Conservation (phyloP, 441 rosid species). For the Codiaeum variegatum region DNA sequence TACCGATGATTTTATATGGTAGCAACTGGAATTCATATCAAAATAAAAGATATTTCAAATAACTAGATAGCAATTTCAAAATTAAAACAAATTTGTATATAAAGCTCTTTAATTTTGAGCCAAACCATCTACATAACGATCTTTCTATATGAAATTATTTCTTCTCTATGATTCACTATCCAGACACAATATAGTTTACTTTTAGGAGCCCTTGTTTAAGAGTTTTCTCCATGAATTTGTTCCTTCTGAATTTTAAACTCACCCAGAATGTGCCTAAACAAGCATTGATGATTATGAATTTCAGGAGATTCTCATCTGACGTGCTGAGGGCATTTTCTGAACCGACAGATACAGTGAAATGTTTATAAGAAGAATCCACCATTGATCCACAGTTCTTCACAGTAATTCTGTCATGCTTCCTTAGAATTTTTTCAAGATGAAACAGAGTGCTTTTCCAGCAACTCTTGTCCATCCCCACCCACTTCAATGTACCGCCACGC, state of each 20-base stretch:
- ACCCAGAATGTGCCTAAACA: slow-evolving; percentile 60
- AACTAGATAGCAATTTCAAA: background rate
- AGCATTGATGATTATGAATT: slow-evolving; percentile 47
- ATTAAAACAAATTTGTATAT: background rate
- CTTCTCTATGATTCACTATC: background rate
- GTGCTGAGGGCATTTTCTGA: slow-evolving; percentile 44
- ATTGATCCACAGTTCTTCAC: slow-evolving; percentile 52
- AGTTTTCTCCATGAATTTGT: background rate
- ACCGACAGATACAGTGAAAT: slow-evolving; percentile 41
- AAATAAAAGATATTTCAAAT: background rate
- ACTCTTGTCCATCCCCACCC: slow-evolving; percentile 33
- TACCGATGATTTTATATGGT: background rate
- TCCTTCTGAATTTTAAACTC: slow-evolving; percentile 23
- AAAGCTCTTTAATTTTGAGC: no score
- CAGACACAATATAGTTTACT: background rate
- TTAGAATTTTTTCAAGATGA: slow-evolving; percentile 58
- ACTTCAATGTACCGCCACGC: slow-evolving; percentile 33
- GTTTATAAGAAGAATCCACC: slow-evolving; percentile 53
- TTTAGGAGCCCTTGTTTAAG: background rate
- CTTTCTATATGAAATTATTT: background rate
- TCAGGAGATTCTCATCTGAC: slow-evolving; percentile 63
- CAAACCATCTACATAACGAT: no score
- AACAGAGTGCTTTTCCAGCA: slow-evolving; percentile 30
- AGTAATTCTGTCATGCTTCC: slow-evolving; percentile 47
- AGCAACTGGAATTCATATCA: background rate